phyloP scores from a whole-genome alignment of 306 rosid genomes.

The Quercus berberidifolia region DNA sequence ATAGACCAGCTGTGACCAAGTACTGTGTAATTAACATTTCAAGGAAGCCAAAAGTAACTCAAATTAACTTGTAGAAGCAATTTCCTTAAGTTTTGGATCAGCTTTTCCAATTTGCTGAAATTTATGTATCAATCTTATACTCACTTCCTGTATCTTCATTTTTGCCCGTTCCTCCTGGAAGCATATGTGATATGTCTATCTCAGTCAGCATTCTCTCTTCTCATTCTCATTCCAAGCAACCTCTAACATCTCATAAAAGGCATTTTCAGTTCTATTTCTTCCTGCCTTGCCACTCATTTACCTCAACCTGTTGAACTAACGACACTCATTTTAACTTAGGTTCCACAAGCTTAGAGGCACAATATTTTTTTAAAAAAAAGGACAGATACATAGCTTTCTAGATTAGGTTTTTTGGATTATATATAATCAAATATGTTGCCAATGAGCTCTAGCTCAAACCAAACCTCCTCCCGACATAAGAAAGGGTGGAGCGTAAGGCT shows the following conservation, averaged over 20 bases:
- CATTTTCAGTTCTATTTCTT: neutral
- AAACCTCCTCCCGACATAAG: too few relatives aligned
- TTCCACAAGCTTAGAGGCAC: neutral
- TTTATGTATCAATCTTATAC: neutral
- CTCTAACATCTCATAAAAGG: neutral
- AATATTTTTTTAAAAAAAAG: neutral
- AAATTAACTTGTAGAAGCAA: neutral
- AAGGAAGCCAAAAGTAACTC: neutral
- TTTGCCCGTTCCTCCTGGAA: neutral
- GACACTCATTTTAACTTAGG: neutral
- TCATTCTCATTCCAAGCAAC: neutral
- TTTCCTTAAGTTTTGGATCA: neutral
- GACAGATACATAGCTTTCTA: neutral
- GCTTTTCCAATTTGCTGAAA: neutral
- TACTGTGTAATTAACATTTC: neutral
- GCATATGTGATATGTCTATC: too few relatives aligned
- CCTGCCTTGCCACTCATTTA: neutral
- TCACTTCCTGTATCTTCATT: neutral
- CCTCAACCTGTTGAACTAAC: neutral
- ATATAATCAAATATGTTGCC: neutral
- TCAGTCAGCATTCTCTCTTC: too few relatives aligned
- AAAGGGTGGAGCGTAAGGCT: too few relatives aligned
- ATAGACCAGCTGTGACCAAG: too few relatives aligned
- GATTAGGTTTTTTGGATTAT: neutral
- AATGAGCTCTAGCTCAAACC: too few relatives aligned